Evolutionary conservation across 2,329 filamentous ascomycete species (phyloP).

Genomic region (Ophiostoma sp.): DNA sequence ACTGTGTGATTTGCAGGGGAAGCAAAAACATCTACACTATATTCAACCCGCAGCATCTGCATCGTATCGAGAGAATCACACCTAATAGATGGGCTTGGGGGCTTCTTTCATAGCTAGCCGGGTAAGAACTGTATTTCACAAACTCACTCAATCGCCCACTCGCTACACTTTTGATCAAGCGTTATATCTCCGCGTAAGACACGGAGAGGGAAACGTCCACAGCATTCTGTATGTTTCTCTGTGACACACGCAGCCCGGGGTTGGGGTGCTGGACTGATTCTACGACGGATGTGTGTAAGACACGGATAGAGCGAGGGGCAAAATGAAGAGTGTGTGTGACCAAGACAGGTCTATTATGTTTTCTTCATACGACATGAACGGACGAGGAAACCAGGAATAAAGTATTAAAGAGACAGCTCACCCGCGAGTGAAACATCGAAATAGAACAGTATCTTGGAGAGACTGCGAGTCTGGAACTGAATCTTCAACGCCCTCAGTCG

Average conservation of each 20-base stretch:
- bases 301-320: not conserved
- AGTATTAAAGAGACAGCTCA: not conserved
- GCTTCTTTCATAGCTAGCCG: not conserved
- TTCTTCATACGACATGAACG: too few relatives aligned
- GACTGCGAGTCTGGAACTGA: not conserved
- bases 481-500: not conserved
- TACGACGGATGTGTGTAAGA: not conserved
- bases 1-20: not conserved
- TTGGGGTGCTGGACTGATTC: not conserved
- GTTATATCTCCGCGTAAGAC: not conserved
- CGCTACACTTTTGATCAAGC: not conserved
- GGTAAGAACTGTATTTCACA: not conserved
- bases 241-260: not conserved
- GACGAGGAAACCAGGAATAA: too few relatives aligned
- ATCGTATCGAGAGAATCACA: not conserved
- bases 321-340: not conserved
- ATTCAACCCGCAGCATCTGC: not conserved
- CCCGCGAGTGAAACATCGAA: not conserved
- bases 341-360: not conserved
- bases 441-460: not conserved
- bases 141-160: not conserved
- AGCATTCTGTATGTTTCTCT: conserved; percentile 7
- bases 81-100: not conserved
- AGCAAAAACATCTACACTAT: not conserved
- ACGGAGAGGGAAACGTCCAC: not conserved